These are phyloP conservation scores for Solanum piurae DNA, from an alignment of 257 asterid species.

Conservation along the genomic window DNA sequence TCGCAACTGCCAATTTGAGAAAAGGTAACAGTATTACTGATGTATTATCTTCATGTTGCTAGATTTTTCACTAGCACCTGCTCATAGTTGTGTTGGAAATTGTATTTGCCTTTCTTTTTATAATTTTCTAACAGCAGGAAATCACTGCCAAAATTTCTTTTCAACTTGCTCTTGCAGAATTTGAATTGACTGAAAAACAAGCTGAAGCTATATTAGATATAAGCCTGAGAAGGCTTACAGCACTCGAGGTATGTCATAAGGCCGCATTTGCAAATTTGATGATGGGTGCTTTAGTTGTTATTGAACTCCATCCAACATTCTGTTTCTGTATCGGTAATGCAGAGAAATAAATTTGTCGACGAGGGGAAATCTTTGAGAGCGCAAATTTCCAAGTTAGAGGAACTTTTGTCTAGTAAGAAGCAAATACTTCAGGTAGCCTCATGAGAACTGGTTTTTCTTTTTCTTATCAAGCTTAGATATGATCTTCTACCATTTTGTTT, in stretches of 20 bases:
- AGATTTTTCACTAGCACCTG: not conserved
- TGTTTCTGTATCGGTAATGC: slow-evolving; percentile 9
- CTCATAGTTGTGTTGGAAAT: not conserved
- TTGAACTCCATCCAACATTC: not conserved
- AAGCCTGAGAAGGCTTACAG: slow-evolving; percentile 86
- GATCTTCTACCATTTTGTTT: not conserved
- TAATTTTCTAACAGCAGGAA: not conserved
- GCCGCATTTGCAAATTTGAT: not conserved
- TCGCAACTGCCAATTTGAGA: slow-evolving; percentile 55
- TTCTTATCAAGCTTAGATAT: not conserved
- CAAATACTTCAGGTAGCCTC: slow-evolving; percentile 60
- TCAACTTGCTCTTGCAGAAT: slow-evolving; percentile 42
- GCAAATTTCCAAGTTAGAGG: slow-evolving; percentile 67
- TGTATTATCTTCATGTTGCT: not conserved
- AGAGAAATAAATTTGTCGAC: slow-evolving; percentile 87
- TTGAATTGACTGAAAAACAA: slow-evolving; percentile 78
- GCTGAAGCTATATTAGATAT: slow-evolving; percentile 94
- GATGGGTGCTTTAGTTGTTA: slow-evolving; percentile 1
- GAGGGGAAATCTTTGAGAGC: slow-evolving; percentile 65
- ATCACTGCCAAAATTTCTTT: not conserved
- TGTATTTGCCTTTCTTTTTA: not conserved
- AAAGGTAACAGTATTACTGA: slow-evolving; percentile 34
- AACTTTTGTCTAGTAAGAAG: slow-evolving; percentile 78
- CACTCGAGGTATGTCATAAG: slow-evolving; percentile 58
- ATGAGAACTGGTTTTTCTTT: not conserved